Conservation (phyloP, 371 early-diverging fungal genomes). For the Thermomucor indicae-seudaticae region DNA sequence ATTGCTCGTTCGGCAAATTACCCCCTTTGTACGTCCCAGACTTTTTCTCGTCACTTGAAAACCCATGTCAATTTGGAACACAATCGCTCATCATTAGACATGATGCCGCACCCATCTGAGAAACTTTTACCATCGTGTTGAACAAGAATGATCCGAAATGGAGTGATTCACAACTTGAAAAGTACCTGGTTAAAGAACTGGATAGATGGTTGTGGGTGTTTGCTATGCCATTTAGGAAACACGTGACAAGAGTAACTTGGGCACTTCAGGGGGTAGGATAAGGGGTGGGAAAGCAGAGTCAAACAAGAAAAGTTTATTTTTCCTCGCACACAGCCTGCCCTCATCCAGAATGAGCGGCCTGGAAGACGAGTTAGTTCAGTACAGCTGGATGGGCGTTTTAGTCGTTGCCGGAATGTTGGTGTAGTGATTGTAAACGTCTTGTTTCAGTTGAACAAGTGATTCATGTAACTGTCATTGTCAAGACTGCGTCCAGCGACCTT, state of each 20-base stretch:
- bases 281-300: background rate
- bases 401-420: conserved; percentile 37
- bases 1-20: no score
- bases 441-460: conserved; percentile 51
- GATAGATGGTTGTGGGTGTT: conserved; percentile 35
- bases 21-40: no score
- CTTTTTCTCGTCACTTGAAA: no score
- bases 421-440: conserved; percentile 8
- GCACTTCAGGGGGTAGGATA: conserved; percentile 8
- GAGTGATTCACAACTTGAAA: conserved; percentile 17
- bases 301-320: no score
- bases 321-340: background rate
- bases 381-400: conserved; percentile 42
- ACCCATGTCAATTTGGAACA: no score
- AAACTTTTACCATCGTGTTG: no score
- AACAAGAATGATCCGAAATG: no score
- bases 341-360: conserved; percentile 25
- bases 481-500: conserved; percentile 44
- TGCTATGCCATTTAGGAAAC: conserved; percentile 43
- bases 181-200: conserved; percentile 22
- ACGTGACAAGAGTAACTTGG: conserved; percentile 35
- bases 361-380: conserved; percentile 46
- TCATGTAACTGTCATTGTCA: conserved; percentile 56
- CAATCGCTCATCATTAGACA: no score
- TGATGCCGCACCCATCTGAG: no score